Percentiles rank a stretch among this genome's conserved stretches.
Conservation (phyloP, 768 basidiomycete genomes). For the Pleurotus sapidus region DNA sequence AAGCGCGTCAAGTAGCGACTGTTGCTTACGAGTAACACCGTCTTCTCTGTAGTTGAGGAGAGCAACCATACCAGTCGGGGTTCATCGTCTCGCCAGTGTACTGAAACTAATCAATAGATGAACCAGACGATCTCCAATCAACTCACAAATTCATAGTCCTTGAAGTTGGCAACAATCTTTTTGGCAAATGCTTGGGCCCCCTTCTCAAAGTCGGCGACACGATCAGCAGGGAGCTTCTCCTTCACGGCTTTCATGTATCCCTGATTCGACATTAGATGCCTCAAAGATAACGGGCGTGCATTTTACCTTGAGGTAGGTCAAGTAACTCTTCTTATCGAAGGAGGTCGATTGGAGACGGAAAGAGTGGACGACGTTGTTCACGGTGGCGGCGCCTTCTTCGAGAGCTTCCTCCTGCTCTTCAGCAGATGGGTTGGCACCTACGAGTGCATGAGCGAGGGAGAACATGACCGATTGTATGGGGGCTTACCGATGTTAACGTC, state of each 20-base stretch:
- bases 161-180: slow-evolving; percentile 87
- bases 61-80: slow-evolving; percentile 90
- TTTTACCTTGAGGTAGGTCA: slow-evolving; percentile 77
- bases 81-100: slow-evolving; percentile 76
- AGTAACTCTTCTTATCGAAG: slow-evolving; percentile 91
- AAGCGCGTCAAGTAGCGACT: neutral
- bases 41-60: slow-evolving; percentile 94
- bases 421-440: slow-evolving; percentile 90
- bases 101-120: slow-evolving; percentile 28
- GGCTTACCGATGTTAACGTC: slow-evolving; percentile 83
- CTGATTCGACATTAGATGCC: slow-evolving; percentile 30
- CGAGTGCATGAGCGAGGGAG: neutral
- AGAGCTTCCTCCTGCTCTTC: slow-evolving; percentile 83
- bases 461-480: slow-evolving; percentile 19
- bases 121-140: neutral
- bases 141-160: slow-evolving; percentile 89
- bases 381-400: slow-evolving; percentile 70
- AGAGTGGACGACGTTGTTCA: slow-evolving; percentile 91
- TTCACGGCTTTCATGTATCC: slow-evolving; percentile 95
- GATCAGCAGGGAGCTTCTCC: slow-evolving; percentile 54
- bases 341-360: slow-evolving; percentile 80
- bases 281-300: neutral
- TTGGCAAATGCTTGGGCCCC: slow-evolving; percentile 76
- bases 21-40: slow-evolving; percentile 71
- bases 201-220: slow-evolving; percentile 78